Conservation (phyloP, 2,329 filamentous ascomycete species). For the Trichoderma arundinaceum region DNA sequence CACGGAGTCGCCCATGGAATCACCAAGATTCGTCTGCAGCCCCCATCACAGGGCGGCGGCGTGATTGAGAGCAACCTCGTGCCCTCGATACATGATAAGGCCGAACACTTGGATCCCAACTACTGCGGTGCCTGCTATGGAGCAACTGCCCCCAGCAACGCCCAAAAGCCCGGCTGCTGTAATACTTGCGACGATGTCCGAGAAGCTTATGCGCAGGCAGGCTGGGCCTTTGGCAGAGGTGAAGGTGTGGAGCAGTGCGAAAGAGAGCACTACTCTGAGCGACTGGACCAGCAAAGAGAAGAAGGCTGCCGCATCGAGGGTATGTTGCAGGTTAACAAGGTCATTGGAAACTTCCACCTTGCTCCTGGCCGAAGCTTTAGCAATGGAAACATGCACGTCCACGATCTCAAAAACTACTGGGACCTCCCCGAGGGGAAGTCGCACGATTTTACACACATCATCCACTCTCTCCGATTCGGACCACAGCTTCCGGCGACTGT, state of each 20-base stretch:
- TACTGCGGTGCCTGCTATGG: slow-evolving; percentile 97
- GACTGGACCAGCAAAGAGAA: slow-evolving; percentile 81
- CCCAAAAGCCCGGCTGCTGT: slow-evolving; percentile 85
- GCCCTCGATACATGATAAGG: slow-evolving; percentile 68
- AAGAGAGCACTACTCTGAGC: slow-evolving; percentile 91
- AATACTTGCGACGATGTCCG: slow-evolving; percentile 97
- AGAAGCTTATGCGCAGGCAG: slow-evolving; percentile 86
- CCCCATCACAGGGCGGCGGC: slow-evolving; percentile 74
- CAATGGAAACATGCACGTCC: slow-evolving; percentile 95
- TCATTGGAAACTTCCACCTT: slow-evolving; percentile 98
- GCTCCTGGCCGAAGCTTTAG: slow-evolving; percentile 95
- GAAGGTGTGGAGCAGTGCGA: slow-evolving; percentile 94
- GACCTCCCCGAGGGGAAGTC: slow-evolving; percentile 69
- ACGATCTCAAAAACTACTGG: slow-evolving; percentile 96
- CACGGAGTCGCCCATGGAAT: slow-evolving; percentile 92
- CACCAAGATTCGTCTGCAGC: slow-evolving; percentile 82
- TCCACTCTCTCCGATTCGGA: slow-evolving; percentile 91
- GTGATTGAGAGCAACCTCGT: slow-evolving; percentile 74
- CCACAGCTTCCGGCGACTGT: slow-evolving; percentile 83
- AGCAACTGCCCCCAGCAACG: slow-evolving; percentile 72
- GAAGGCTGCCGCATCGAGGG: slow-evolving; percentile 97
- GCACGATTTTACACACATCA: slow-evolving; percentile 87
- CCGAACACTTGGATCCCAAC: slow-evolving; percentile 80
- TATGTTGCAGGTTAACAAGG: slow-evolving; percentile 93
- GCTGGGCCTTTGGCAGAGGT: slow-evolving; percentile 93